Evolutionary conservation across 805 yeast genomes (phyloP), one percentile per base, ranked within the genome.

Genomic region (Candida berthetii): DNA sequence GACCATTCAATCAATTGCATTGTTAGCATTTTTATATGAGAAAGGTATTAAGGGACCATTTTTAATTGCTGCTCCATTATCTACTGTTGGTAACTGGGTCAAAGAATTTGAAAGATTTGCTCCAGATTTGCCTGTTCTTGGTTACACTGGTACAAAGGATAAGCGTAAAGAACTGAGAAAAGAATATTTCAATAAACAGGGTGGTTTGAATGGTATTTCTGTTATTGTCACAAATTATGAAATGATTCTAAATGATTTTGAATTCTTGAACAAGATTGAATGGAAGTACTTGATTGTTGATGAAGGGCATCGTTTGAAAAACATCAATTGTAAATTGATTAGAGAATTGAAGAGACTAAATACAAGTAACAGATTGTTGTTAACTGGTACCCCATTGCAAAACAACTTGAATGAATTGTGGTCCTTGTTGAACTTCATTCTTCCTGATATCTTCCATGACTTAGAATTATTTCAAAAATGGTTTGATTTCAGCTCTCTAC

Each of bases 301-400:
- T 61, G 99, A 91, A 62, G 99, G 98, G 7, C 99, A 91, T 61
- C 69, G 99, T 32, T 68, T 91, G 50, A 93, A 91, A 55, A 91
- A 91, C 58, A 73, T 81, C 48, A 79, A 90, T 51, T 86, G 96
- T 60, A 67, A 79, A 49, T 68, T 91, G 45, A 82, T 91, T 39
- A 72, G 72, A 41, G 80, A 80, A 45, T 70, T 91, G 49, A 90
- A 87, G 53, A 72, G 71, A 47, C 70, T 87, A 31, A 61, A 65
- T 18, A 80, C 84, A 1, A 69, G 78, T 1, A 91, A 91, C 55
- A 68, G 96, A 46, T 66, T 91, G 37, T 65, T 91, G 22, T 65
- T 91, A 13, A 91, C 99, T 0, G 99, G 99, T n/a, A 91, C 99
- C 0, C 98, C 99, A 0, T 67, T 91, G 40, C 99, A 91, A 60